Evolutionary conservation across 73 alveolate species (phyloP).

Genomic region (Paramecium bursaria): DNA sequence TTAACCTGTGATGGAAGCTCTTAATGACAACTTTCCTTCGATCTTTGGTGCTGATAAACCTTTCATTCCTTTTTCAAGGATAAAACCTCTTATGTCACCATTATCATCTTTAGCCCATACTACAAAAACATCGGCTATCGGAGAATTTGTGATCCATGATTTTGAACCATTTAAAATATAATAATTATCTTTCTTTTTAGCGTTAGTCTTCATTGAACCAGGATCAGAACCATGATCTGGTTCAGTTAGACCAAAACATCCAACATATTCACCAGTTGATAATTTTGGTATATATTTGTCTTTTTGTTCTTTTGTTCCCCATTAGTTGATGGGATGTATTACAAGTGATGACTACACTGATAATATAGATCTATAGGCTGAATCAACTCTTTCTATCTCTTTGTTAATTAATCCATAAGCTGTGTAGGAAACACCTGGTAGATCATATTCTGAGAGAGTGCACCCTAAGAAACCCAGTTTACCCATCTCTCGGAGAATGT

Average conservation of each 20-base stretch:
- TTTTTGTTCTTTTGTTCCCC: slow-evolving; percentile 76
- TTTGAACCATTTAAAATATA: slow-evolving; percentile 89
- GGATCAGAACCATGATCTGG: slow-evolving; percentile 96
- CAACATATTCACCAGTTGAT: slow-evolving; percentile 93
- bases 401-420: slow-evolving; percentile 88
- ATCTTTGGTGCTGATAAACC: slow-evolving; percentile 94
- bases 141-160: slow-evolving; percentile 96
- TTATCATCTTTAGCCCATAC: slow-evolving; percentile 89
- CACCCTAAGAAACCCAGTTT: slow-evolving; percentile 87
- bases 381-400: slow-evolving; percentile 90
- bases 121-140: slow-evolving; percentile 92
- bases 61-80: slow-evolving; percentile 86
- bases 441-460: slow-evolving; percentile 83
- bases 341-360: slow-evolving; percentile 90
- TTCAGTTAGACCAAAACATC: slow-evolving; percentile 96
- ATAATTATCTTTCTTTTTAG: slow-evolving; percentile 82
- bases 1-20: slow-evolving; percentile 95
- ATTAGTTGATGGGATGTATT: slow-evolving; percentile 84
- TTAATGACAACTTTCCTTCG: slow-evolving; percentile 91
- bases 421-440: slow-evolving; percentile 90
- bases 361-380: slow-evolving; percentile 90
- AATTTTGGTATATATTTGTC: slow-evolving; percentile 85
- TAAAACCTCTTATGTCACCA: slow-evolving; percentile 87
- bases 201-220: slow-evolving; percentile 84
- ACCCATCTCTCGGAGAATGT: slow-evolving; percentile 82